phyloP scores from a whole-genome alignment of 371 early-diverging fungal genomes.

The Mortierella sp. region DNA sequence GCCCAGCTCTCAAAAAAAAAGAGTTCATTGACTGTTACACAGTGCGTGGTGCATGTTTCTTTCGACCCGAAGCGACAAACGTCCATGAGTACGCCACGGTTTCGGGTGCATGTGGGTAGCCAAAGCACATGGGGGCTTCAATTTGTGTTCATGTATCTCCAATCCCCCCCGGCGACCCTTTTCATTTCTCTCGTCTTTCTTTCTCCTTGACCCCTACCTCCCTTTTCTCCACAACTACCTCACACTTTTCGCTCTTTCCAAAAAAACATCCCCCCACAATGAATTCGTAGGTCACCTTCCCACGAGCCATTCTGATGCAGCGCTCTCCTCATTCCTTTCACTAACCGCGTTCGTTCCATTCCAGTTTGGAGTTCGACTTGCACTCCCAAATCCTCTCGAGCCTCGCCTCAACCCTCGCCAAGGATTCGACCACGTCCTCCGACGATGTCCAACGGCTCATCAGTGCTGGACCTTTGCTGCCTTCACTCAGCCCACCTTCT shows the following conservation, averaged over 20 bases:
- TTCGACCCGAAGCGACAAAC: conserved; percentile 1
- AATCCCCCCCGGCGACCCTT: background rate
- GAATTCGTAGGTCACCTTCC: conserved; percentile 37
- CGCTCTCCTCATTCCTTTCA: background rate
- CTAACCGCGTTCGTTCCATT: background rate
- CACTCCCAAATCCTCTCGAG: conserved; percentile 51
- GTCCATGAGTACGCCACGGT: background rate
- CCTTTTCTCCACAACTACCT: background rate
- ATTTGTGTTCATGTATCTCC: too few relatives aligned
- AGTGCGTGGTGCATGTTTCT: too few relatives aligned
- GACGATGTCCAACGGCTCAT: conserved; percentile 49
- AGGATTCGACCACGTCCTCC: conserved; percentile 35
- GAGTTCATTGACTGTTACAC: background rate
- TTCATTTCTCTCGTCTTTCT: background rate
- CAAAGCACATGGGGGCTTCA: too few relatives aligned
- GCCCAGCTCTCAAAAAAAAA: background rate
- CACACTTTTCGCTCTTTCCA: background rate
- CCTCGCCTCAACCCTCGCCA: conserved; percentile 51
- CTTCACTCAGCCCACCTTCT: conserved; percentile 15
- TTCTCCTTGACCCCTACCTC: background rate
- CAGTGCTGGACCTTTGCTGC: conserved; percentile 39
- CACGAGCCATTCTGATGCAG: too few relatives aligned
- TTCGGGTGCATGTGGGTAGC: too few relatives aligned
- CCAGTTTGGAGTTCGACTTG: conserved; percentile 43
- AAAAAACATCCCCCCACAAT: conserved; percentile 2